Evolutionary conservation across 2,329 filamentous ascomycete genomes (phyloP).

Genomic region (Samsoniella hepiali): DNA sequence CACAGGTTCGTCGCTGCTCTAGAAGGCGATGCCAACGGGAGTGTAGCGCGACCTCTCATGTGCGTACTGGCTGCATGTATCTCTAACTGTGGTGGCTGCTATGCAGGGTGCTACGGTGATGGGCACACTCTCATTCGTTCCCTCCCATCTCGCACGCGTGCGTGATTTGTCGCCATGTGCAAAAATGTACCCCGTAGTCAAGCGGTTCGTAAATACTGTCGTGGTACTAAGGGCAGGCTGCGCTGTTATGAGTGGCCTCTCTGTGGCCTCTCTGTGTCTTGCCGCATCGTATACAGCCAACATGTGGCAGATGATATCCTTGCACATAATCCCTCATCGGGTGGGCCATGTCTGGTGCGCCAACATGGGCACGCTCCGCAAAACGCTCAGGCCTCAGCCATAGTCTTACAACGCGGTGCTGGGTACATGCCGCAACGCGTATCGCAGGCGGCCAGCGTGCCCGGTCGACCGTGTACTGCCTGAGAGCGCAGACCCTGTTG

Average conservation of each 20-base stretch:
- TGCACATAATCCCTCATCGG: not conserved
- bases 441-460: too few species aligned
- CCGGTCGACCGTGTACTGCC: too few species aligned
- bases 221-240: not conserved
- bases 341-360: not conserved
- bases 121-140: not conserved
- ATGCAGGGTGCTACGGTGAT: not conserved
- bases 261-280: not conserved
- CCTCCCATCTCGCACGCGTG: not conserved
- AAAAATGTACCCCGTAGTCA: too few species aligned
- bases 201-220: too few species aligned
- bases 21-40: not conserved
- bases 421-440: too few species aligned
- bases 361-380: conserved; percentile 1
- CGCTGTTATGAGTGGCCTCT: not conserved
- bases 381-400: not conserved
- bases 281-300: not conserved
- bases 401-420: too few species aligned
- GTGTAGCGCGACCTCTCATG: not conserved
- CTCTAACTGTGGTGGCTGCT: not conserved
- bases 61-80: not conserved
- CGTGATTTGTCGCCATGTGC: not conserved
- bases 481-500: too few species aligned
- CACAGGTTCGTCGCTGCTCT: not conserved
- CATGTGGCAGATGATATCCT: too few species aligned